These are phyloP conservation scores for Achaetomium macrosporum DNA, from an alignment of 2,329 filamentous ascomycete species.

Conservation along the genomic window DNA sequence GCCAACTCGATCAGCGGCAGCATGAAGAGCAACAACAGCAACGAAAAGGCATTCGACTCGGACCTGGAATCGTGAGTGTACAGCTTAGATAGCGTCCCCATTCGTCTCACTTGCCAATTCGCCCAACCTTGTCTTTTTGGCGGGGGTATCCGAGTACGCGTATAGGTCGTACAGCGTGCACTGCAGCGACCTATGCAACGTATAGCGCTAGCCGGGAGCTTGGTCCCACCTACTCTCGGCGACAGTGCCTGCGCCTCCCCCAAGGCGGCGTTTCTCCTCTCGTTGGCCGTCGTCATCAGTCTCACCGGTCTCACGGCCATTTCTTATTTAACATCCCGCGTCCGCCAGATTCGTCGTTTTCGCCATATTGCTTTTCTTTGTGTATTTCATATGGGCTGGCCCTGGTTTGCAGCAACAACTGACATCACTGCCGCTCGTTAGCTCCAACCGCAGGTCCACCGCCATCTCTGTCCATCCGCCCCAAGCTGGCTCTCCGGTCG, in stretches of 20 bases:
- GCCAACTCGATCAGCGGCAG: conserved; percentile 17
- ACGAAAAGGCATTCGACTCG: conserved; percentile 33
- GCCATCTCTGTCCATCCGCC: conserved; percentile 55
- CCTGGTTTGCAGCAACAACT: conserved; percentile 9
- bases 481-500: conserved; percentile 54
- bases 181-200: not conserved
- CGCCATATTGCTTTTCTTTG: conserved; percentile 10
- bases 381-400: conserved; percentile 5
- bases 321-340: not conserved
- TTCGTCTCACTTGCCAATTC: conserved; percentile 12
- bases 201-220: not conserved
- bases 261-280: conserved; percentile 14
- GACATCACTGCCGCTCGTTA: conserved; percentile 14
- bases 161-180: conserved; percentile 1
- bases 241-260: conserved; percentile 21
- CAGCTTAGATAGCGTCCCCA: not conserved
- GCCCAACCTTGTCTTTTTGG: conserved; percentile 11
- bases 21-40: conserved; percentile 7
- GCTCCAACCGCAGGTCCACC: conserved; percentile 35
- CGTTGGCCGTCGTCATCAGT: conserved; percentile 21
- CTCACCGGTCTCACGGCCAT: conserved; percentile 3
- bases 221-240: conserved; percentile 4
- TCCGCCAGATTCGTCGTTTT: conserved; percentile 6
- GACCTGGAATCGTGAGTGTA: conserved; percentile 43
- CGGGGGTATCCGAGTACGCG: conserved; percentile 6